Conservation (phyloP, 1,284 basidiomycete species). For the Pseudozyma sp. region DNA sequence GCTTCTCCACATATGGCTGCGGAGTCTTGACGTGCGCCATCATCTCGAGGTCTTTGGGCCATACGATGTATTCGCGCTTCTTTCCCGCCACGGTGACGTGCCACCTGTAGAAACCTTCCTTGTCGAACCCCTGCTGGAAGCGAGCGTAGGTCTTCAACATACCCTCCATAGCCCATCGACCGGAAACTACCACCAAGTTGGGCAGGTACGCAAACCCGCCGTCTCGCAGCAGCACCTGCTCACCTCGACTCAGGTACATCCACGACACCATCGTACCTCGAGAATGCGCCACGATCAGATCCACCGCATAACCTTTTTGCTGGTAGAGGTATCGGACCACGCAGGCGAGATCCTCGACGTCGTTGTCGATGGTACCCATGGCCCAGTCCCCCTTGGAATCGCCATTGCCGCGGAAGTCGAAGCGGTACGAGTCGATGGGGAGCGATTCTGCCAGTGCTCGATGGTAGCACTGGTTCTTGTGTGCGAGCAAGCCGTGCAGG, state of each 20-base stretch:
- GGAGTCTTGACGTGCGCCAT: constrained; percentile 32
- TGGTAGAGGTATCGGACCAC: constrained; percentile 24
- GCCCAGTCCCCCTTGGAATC: constrained; percentile 32
- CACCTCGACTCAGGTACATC: constrained; percentile 23
- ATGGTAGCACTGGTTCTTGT: constrained; percentile 79
- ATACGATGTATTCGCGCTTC: constrained; percentile 33
- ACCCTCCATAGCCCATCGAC: constrained; percentile 17
- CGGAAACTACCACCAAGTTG: constrained; percentile 18
- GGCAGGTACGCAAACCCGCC: constrained; percentile 9
- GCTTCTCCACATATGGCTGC: constrained; percentile 8
- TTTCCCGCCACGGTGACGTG: constrained; percentile 49
- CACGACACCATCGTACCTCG: constrained; percentile 32
- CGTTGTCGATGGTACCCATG: constrained; percentile 23
- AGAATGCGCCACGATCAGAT: constrained; percentile 35
- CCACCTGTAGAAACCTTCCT: constrained; percentile 49
- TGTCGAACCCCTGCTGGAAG: constrained; percentile 22
- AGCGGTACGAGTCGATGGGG: constrained; percentile 81
- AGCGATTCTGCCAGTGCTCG: constrained; percentile 76
- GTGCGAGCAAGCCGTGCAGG: constrained; percentile 55
- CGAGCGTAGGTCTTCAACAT: constrained; percentile 19
- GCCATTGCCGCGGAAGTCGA: constrained; percentile 76
- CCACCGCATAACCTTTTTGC: constrained; percentile 11
- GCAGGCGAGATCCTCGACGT: constrained; percentile 32
- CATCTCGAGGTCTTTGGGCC: constrained; percentile 31
- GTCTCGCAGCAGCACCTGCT: constrained; percentile 8